Evolutionary conservation across 2,329 filamentous ascomycete species (phyloP).

Genomic region (Trichoderma gracile): DNA sequence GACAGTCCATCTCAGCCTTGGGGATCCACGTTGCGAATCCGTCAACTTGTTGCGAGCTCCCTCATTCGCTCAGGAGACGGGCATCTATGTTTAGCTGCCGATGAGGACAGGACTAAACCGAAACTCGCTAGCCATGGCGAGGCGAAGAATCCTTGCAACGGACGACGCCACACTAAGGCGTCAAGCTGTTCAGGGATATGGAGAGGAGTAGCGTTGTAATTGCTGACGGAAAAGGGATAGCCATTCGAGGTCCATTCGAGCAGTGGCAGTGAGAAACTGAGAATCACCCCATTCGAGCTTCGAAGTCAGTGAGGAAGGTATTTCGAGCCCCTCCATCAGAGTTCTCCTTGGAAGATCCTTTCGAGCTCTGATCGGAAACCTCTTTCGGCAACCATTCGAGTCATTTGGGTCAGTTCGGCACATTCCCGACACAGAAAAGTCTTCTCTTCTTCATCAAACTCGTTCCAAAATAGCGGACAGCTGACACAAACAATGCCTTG

Average conservation of each 20-base stretch:
- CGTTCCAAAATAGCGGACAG: not conserved
- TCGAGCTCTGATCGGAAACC: not conserved
- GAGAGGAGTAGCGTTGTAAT: not conserved
- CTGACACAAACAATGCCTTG: not conserved
- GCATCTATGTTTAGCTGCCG: not conserved
- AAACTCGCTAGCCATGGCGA: constrained; percentile 13
- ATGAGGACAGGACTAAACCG: not conserved
- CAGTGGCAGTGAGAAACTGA: too few relatives aligned
- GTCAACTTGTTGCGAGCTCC: not conserved
- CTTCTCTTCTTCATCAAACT: too few relatives aligned
- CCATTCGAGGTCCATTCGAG: not conserved
- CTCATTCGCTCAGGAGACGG: not conserved
- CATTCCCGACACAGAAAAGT: not conserved
- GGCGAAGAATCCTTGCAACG: constrained; percentile 6
- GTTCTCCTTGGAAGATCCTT: not conserved
- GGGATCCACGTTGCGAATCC: not conserved
- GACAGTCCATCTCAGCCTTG: not conserved
- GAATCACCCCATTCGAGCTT: not conserved
- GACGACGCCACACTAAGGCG: not conserved
- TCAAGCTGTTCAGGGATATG: not conserved
- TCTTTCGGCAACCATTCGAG: not conserved
- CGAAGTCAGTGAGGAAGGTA: not conserved
- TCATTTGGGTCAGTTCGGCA: not conserved
- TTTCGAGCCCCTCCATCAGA: not conserved
- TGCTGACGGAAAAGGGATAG: not conserved